Base-by-base conservation (phyloP, 192 early-diverging fungal genomes). In the Coemansia sp. region DNA sequence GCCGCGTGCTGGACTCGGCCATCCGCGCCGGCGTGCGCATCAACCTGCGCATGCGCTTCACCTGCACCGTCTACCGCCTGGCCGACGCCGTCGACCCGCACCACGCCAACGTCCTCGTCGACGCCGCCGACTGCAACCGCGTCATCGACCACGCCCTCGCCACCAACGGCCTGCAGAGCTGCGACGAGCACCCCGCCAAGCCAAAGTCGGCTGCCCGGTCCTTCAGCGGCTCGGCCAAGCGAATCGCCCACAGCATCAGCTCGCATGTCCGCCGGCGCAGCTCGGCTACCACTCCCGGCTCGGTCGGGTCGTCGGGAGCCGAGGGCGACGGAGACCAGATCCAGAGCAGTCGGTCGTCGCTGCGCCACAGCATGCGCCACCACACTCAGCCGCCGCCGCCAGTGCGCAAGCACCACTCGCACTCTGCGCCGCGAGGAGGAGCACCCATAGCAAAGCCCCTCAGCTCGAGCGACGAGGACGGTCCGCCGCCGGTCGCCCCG, bases 1-100 rank as follows among this genome's bases (percentile, higher is more conserved):
- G 82, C 3, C 42, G 87, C 3, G 85, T 89, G 23, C 72, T 96
- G 6, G 76, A 72, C 13, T 80, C 87, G n/a, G 88, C 89, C n/a
- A 75, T 89, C 42, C 80, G 86, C 52, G 66, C 88, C 63, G 89
- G 89, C 9, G 86, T 96, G 38, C 85, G 93, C 19, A 89, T 98
- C 71, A 99, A 94, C 59, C 66, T 97, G 65, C 87, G 97, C 58
- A 94, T 95, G 82, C 88, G 97, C 16, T 91, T 98, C 59, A 88
- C 87, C 6, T 99, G 97, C 72, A 97, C 95, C 0, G 90, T 99
- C 9, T 94, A 92, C 64, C 86, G 92, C 19, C 78, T 77, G 55
- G 75, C 77, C 1, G 74, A 82, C 28, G 62, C 75, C 10, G 69
- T 63, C 10, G 77, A 75, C 23, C 80, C 76, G 0, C 70, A 78